Evolutionary conservation across 1,284 basidiomycete species (phyloP).

Genomic region (Pterula multifida): DNA sequence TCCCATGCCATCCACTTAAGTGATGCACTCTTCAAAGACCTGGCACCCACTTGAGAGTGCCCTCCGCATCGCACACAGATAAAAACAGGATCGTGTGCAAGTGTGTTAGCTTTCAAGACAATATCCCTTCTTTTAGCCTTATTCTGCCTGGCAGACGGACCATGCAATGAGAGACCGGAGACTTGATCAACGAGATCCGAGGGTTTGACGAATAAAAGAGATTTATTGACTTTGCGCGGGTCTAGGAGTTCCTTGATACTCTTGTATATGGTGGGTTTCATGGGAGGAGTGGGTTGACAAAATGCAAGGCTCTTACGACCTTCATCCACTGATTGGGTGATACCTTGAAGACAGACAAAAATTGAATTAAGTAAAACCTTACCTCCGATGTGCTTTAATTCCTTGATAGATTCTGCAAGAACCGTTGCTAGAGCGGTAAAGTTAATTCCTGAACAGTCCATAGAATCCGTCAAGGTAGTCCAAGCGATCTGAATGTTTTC

Average conservation of each 20-base stretch:
- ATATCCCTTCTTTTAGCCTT: slow-evolving; percentile 44
- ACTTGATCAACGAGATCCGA: slow-evolving; percentile 53
- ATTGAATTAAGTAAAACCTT: slow-evolving; percentile 10
- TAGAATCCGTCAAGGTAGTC: slow-evolving; percentile 44
- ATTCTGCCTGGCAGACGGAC: slow-evolving; percentile 10
- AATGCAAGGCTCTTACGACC: slow-evolving; percentile 35
- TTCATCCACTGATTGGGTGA: slow-evolving; percentile 28
- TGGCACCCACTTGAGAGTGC: slow-evolving; percentile 29
- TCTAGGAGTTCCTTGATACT: slow-evolving; percentile 33
- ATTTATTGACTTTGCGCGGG: slow-evolving; percentile 42
- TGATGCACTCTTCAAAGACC: slow-evolving; percentile 21
- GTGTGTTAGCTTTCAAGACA: slow-evolving; percentile 42
- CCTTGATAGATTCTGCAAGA: slow-evolving; percentile 25
- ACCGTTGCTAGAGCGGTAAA: slow-evolving; percentile 35
- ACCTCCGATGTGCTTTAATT: slow-evolving; percentile 21
- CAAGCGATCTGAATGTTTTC: slow-evolving; percentile 54
- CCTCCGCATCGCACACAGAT: slow-evolving; percentile 54
- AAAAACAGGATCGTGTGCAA: slow-evolving; percentile 22
- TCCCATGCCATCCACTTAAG: slow-evolving; percentile 51
- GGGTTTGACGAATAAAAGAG: slow-evolving; percentile 58
- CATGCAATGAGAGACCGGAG: slow-evolving; percentile 22
- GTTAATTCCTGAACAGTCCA: slow-evolving; percentile 52
- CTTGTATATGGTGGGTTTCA: slow-evolving; percentile 28
- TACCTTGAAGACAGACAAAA: slow-evolving; percentile 2
- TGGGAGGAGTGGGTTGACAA: slow-evolving; percentile 38